A percentile compares a stretch with the other conserved stretches of the same genome.
These are phyloP conservation scores for Noccaea caerulescens DNA, from an alignment of 345 rosid genomes.

Conservation along the genomic window DNA sequence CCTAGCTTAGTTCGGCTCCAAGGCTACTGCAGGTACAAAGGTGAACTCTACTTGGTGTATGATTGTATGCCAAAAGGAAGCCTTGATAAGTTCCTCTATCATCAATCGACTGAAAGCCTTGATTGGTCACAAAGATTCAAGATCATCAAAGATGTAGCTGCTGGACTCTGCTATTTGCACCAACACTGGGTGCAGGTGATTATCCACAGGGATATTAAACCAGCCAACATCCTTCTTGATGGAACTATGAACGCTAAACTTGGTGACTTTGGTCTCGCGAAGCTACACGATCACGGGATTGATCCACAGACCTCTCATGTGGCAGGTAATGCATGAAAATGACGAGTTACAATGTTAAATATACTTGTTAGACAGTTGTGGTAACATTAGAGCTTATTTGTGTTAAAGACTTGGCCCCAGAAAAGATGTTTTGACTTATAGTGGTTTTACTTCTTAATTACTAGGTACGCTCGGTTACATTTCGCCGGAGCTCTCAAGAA, in stretches of 20 bases:
- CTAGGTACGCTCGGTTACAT: slow-evolving; percentile 75
- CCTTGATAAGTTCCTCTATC: slow-evolving; percentile 55
- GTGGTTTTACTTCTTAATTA: not conserved
- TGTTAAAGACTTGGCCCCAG: not conserved
- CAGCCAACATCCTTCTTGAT: slow-evolving; percentile 72
- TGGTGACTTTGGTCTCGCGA: slow-evolving; percentile 80
- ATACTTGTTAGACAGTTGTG: no score
- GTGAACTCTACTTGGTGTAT: slow-evolving; percentile 52
- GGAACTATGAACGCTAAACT: slow-evolving; percentile 56
- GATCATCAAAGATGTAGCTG: slow-evolving; percentile 52
- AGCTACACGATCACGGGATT: slow-evolving; percentile 62
- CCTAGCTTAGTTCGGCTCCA: slow-evolving; percentile 27
- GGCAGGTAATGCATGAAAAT: slow-evolving; percentile 5
- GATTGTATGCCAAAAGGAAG: slow-evolving; percentile 71
- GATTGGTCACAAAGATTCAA: slow-evolving; percentile 63
- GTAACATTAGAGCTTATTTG: not conserved
- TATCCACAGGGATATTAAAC: slow-evolving; percentile 75
- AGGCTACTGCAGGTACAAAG: slow-evolving; percentile 9
- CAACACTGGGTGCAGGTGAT: slow-evolving; percentile 64
- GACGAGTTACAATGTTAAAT: no score
- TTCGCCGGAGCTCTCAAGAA: slow-evolving; percentile 71
- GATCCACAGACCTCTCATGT: slow-evolving; percentile 59
- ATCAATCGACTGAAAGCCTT: slow-evolving; percentile 27
- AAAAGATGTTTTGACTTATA: not conserved
- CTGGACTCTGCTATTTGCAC: slow-evolving; percentile 49